Base-by-base conservation (phyloP, 495 filamentous ascomycete genomes). In the Penicillium manginii region DNA sequence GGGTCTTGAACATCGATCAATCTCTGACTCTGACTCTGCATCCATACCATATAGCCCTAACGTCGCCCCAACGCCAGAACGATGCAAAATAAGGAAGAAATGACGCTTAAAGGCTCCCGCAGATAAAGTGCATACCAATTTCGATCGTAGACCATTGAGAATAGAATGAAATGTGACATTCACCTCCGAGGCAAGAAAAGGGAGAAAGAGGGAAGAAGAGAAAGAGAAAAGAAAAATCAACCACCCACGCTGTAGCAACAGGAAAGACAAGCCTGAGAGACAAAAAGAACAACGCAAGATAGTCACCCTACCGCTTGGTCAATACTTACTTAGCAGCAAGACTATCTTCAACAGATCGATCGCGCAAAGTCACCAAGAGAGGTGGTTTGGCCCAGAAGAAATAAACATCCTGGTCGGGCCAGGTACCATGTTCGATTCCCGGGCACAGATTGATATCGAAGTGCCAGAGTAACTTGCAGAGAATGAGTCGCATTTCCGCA, bases 401-500 rank as follows among this genome's bases (percentile, higher is more conserved):
- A 33, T 43, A 57, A 19, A 57, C 37, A 12, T 50, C 46, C 22
- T 57, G 55, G 10, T 57, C 33, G 37, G 50, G 31, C 55, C 55
- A 57, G 33, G 51, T 43, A 3, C 26, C 26, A 5, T 29, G 26
- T 8, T 42, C 9, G 21, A 46, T 57, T n/a, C 43, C 46, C 1
- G 46, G 11, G 15, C 47, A 42, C 4, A 57, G 17, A 7, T 19
- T 12, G 15, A 57, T 43, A 53, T 87, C 81, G 63, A 85, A 86
- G 43, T 74, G 64, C 70, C 70, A 84, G 8, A 86, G 57, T 4
- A 86, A 52, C 47, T 80, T 81, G 26, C 79, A 74, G 10, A 84
- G 56, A 9, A 83, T 75, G 2, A 86, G 66, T 2, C 81, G 72
- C 67, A 84, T 79, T 59, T 86, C 83, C n/a, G 73, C 77, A 58